Evolutionary conservation across 2,329 filamentous ascomycete genomes (phyloP), one percentile per base, ranked within the genome.

Genomic region (Amylocarpus encephaloides): DNA sequence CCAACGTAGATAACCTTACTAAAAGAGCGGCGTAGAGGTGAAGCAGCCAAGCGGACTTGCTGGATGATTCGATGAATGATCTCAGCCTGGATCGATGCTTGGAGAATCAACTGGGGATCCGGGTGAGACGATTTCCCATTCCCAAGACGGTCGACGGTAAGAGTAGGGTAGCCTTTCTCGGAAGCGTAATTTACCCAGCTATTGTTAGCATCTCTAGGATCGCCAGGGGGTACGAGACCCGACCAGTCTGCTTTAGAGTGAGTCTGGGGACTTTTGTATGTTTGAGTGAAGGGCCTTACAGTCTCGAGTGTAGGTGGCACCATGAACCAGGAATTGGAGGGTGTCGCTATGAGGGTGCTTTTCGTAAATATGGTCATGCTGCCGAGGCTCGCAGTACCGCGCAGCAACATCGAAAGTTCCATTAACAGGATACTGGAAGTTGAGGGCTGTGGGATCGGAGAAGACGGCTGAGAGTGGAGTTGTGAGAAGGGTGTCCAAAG

Each of bases 1-100:
- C 39, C 94, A 58, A 86, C 80, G 16, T 73, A 39, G n/a, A 58
- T 48, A 15, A 60, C 32, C 2, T 48, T 51, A 12, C 46, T 34
- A 44, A 26, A 26, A 26, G 22, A 26, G 7, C 22, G 22, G 4
- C 7, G 22, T 26, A 26, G 7, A 26, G 22, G 58, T 60, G 19
- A 38, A 29, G 29, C n/a, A 15, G 15, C 11, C 44, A 49, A 11
- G 45, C 41, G 29, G 43, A 46, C 3, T 49, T 51, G 18, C 32
- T 16, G 26, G 16, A 43, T 50, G 11, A 47, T 46, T 30, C 50
- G 46, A 11, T 60, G 54, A 29, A 52, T 47, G 11, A 60, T 54
- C 19, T 55, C 60, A 35, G 61, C 43, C 7, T 62, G 53, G 3
- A 58, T 16, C 6, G 50, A 40, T 1, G 32, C 33, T 38, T 62